Percentiles rank a stretch among this genome's conserved stretches.
These are phyloP conservation scores for Lentinus tigrinus DNA, from an alignment of 768 basidiomycete genomes.

Conservation along the genomic window DNA sequence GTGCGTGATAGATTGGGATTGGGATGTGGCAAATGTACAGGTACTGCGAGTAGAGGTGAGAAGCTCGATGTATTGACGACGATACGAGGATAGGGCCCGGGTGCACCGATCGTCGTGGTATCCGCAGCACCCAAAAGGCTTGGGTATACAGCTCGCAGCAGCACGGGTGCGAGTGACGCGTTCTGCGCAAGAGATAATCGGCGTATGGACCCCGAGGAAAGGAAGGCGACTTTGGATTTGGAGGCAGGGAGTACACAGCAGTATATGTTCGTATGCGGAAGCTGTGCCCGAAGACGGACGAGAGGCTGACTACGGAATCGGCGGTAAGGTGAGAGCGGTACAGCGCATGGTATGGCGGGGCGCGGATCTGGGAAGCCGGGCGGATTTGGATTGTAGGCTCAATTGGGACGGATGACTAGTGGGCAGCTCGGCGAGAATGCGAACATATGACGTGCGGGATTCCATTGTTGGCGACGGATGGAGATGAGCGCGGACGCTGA, in stretches of 20 bases:
- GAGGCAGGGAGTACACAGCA: not conserved
- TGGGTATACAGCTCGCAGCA: not conserved
- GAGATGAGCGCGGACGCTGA: not conserved
- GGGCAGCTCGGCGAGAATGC: not conserved
- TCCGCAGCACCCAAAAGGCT: not conserved
- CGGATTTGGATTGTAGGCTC: not conserved
- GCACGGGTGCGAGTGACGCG: not conserved
- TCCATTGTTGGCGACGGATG: not conserved
- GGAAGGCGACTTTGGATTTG: not conserved
- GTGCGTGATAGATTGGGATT: not conserved
- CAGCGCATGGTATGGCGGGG: not conserved
- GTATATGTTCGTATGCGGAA: not conserved
- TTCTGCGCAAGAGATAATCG: not conserved
- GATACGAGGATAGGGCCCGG: not conserved
- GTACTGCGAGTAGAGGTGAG: too few relatives aligned
- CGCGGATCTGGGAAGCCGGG: not conserved
- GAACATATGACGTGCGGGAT: not conserved
- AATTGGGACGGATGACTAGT: not conserved
- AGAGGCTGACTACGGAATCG: not conserved
- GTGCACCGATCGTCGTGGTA: not conserved
- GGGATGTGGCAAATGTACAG: too few relatives aligned
- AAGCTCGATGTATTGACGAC: too few relatives aligned
- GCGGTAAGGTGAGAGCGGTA: not conserved
- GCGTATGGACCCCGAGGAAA: not conserved
- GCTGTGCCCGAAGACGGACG: not conserved